Base-by-base conservation (phyloP, 257 asterid species). In the Solanum medicagineum region DNA sequence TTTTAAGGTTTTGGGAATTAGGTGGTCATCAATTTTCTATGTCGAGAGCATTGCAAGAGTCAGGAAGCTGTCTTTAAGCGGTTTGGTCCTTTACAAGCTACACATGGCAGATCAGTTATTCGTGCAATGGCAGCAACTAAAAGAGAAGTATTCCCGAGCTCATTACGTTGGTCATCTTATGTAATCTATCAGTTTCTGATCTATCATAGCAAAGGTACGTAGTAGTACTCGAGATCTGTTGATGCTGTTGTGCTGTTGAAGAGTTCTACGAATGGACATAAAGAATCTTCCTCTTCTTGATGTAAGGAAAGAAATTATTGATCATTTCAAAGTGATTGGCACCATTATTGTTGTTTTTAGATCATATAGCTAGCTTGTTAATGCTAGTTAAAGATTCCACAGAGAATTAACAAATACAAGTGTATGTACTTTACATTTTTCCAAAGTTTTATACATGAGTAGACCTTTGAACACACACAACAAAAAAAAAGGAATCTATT, bases 31-130 rank as follows among this genome's bases (percentile, higher is more conserved):
- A 74, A 91, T 96, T 63, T 94, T 94, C 92, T 96, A 96, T 68
- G 92, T 96, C 45, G 98, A 93, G 90, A 96, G 99, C 93, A 96
- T 96, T 87, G 99, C 98, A 73, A 92, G 98, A 92, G 99, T 96
- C 62, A 91, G 81, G 91, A 93, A 91, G 93, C 93, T 94, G 65
- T 96, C 99, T 36, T 89, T 96, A 90, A 96, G 98, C 32, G 98
- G 94, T n/a, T 86, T 93, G 89, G 92, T 95, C 86, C 95, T 94
- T 62, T 95, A 95, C 92, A 91, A 94, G 70, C 91, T 96, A 80
- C 89, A 88, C 53, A 91, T 96, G 91, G 98, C 93, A 83, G 99
- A 95, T 90, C 98, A 93, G 66, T 83, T 96, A 54, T 96, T 94
- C 86, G 99, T 94, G 87, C 99, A 96, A 83, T 96, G 99, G 99